Base-by-base conservation (phyloP, 2,329 filamentous ascomycete genomes). In the Talaromyces rugulosus region DNA sequence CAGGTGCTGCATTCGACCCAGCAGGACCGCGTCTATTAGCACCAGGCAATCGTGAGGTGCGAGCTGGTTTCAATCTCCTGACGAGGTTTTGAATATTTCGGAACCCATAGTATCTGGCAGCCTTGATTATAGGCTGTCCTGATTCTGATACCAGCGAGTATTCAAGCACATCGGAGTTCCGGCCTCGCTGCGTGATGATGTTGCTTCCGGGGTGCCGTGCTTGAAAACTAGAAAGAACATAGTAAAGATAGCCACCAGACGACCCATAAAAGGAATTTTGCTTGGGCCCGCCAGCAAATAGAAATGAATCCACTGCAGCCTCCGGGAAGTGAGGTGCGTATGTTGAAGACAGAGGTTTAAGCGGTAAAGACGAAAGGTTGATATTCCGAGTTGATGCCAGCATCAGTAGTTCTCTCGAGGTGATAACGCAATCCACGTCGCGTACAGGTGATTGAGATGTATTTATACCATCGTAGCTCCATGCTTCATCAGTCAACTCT, bases 61-160 rank as follows among this genome's bases (percentile, higher is more conserved):
- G 87, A 0, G 89, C 85, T 0, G 95, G 95, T 74, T 96, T 96
- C 55, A 99, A 78, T 64, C 89, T 88, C n/a, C 95, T 87, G 16
- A 99, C 95, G 5, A 99, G 85, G 71, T 99, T 99, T 75, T 98
- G 95, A 65, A 99, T 99, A 72, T 99, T 99, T 58, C 95, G 85
- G 81, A 99, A 99, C 5, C 95, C 95, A 74, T 99, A 99, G 76
- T 94, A 99, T 58, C 95, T 87, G 4, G 94, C 94, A 23, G 91
- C 89, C 72, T 87, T 90, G 78, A 96, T 87, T 2, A 96, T 75
- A 3, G 82, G 77, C 64, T 87, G 79, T 9, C 84, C 83, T 2
- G 80, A 57, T 77, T 79, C 14, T 16, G 85, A 84, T 1, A 84
- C 77, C 27, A 97, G 83, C 2, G 83, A 81, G 73, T 95, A 97